These are phyloP conservation scores for Piper betle DNA, from an alignment of 164 flowering plant species.

Conservation along the genomic window DNA sequence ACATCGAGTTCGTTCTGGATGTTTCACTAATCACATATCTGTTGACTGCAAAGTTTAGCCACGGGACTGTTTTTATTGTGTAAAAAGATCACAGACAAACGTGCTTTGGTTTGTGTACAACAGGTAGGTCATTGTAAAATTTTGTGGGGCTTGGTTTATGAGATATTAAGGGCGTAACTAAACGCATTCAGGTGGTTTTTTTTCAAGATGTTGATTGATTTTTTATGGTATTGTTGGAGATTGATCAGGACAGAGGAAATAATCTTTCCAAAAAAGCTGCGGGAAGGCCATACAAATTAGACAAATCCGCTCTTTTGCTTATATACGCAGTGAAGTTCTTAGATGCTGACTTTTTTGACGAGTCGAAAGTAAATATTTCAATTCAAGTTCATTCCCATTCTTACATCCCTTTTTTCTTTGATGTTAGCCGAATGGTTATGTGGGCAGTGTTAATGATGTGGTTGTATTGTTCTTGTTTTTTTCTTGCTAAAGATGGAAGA, in stretches of 20 bases:
- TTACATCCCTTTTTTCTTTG: neutral
- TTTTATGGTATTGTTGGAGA: neutral
- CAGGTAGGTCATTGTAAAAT: too few relatives aligned
- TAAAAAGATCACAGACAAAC: too few relatives aligned
- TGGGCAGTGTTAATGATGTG: neutral
- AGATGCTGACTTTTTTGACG: conserved; percentile 54
- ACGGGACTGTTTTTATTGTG: too few relatives aligned
- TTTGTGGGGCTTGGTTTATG: too few relatives aligned
- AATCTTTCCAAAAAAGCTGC: neutral
- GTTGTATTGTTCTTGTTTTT: neutral
- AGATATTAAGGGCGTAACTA: too few relatives aligned
- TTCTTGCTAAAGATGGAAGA: conserved; percentile 33
- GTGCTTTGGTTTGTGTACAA: too few relatives aligned
- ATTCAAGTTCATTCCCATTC: too few relatives aligned
- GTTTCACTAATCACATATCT: too few relatives aligned
- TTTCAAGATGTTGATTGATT: too few relatives aligned
- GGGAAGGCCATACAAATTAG: neutral
- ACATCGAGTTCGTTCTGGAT: too few relatives aligned
- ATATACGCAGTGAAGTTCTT: conserved; percentile 30
- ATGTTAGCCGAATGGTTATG: neutral
- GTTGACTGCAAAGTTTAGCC: too few relatives aligned
- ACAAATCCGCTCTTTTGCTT: conserved; percentile 1
- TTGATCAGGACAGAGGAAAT: neutral
- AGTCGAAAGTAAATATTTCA: conserved; percentile 32
- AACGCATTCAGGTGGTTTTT: too few relatives aligned